phyloP scores from a whole-genome alignment of 2,329 filamentous ascomycete genomes.

The Cercospora canescens region DNA sequence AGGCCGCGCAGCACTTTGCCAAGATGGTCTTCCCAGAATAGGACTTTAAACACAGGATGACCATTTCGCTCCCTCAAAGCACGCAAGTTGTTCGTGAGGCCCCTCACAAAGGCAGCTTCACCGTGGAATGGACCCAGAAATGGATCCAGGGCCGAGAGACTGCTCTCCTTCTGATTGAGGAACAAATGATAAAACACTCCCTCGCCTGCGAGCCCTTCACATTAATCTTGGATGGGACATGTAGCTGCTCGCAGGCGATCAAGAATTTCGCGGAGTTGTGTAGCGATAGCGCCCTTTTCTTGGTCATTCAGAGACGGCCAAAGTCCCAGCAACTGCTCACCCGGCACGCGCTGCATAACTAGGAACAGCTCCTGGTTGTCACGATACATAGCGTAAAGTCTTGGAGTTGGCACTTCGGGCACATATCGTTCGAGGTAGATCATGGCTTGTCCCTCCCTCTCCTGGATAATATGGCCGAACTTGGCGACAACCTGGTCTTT shows the following conservation, averaged over 20 bases:
- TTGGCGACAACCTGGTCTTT: background rate
- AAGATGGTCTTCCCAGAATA: constrained; percentile 2
- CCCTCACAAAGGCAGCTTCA: constrained; percentile 2
- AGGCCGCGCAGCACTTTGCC: background rate
- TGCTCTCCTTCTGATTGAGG: background rate
- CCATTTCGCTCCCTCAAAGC: background rate
- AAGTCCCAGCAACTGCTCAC: background rate
- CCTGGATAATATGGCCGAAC: background rate
- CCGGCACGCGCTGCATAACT: constrained; percentile 11
- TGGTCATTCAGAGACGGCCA: background rate
- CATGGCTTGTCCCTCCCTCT: constrained; percentile 9
- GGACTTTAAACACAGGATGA: background rate
- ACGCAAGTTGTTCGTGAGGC: background rate
- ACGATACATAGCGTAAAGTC: constrained; percentile 14
- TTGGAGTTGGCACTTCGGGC: constrained; percentile 2
- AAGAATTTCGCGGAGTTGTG: constrained; percentile 1
- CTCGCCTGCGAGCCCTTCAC: constrained; percentile 2
- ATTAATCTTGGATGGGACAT: constrained; percentile 2
- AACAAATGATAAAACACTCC: constrained; percentile 2
- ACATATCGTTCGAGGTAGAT: constrained; percentile 12
- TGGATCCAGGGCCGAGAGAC: too few species aligned
- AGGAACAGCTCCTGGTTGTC: background rate
- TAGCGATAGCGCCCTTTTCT: constrained; percentile 5
- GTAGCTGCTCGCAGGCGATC: background rate
- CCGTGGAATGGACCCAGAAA: constrained; percentile 4